A percentile compares a stretch with the other conserved stretches of the same genome.
Evolutionary conservation across 2,329 filamentous ascomycete genomes (phyloP).

Genomic region (Aspergillus latus): DNA sequence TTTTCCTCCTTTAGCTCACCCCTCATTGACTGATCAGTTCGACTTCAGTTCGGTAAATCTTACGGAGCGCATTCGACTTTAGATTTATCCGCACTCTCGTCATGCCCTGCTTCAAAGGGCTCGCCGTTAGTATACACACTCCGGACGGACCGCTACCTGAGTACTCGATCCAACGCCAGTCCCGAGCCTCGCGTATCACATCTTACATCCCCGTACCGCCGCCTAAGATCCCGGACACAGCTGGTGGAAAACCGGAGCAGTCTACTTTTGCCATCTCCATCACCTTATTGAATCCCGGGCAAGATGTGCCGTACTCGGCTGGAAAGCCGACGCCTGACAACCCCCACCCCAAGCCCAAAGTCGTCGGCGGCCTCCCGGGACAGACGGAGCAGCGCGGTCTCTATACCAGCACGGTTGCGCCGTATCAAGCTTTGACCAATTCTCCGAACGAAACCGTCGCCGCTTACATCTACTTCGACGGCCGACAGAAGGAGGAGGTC

Average conservation of each 20-base stretch:
- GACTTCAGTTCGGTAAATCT: neutral
- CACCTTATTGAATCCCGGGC: slow-evolving; percentile 82
- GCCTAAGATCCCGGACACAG: slow-evolving; percentile 69
- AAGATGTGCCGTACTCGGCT: slow-evolving; percentile 88
- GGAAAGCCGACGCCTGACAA: slow-evolving; percentile 75
- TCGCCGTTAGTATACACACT: slow-evolving; percentile 94
- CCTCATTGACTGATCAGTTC: slow-evolving; percentile 5
- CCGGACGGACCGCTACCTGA: slow-evolving; percentile 79
- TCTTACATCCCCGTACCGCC: slow-evolving; percentile 96
- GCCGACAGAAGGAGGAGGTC: slow-evolving; percentile 91
- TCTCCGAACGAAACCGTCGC: slow-evolving; percentile 96
- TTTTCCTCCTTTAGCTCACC: slow-evolving; percentile 1
- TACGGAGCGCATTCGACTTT: slow-evolving; percentile 3
- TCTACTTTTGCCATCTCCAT: slow-evolving; percentile 98
- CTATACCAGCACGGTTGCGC: slow-evolving; percentile 62
- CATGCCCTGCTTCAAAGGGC: slow-evolving; percentile 98
- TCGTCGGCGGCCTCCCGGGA: slow-evolving; percentile 70
- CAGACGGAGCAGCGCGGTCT: slow-evolving; percentile 53
- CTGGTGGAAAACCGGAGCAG: slow-evolving; percentile 77
- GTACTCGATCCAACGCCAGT: slow-evolving; percentile 92
- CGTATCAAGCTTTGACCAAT: slow-evolving; percentile 88
- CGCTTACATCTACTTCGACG: slow-evolving; percentile 98
- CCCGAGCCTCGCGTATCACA: slow-evolving; percentile 86
- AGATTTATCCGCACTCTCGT: slow-evolving; percentile 16
- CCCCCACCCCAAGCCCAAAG: slow-evolving; percentile 76